phyloP scores from a whole-genome alignment of 2,329 filamentous ascomycete genomes.

The Dendrostoma leiphaemia region DNA sequence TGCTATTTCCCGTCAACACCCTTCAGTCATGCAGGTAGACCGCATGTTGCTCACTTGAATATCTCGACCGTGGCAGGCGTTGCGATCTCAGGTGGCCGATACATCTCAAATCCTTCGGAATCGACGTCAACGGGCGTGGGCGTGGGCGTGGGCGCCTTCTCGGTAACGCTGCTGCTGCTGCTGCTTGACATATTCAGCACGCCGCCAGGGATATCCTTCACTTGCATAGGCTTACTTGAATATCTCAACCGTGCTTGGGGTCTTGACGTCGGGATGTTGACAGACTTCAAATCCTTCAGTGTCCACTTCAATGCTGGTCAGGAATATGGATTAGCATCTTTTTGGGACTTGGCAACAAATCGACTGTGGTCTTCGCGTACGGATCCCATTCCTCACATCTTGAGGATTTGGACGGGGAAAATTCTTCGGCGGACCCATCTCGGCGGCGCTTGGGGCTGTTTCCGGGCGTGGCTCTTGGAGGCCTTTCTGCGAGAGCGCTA shows the following conservation, averaged over 20 bases:
- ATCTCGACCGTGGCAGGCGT: too few species aligned
- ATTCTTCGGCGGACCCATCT: neutral
- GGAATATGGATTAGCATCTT: neutral
- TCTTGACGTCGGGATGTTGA: neutral
- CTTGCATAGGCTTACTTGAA: neutral
- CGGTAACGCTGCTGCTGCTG: constrained; percentile 1
- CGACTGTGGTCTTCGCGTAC: neutral
- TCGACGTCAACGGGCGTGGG: too few species aligned
- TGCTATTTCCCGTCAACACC: too few species aligned
- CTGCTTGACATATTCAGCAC: neutral
- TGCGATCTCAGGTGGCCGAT: too few species aligned
- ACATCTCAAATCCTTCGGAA: too few species aligned
- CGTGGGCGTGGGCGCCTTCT: neutral
- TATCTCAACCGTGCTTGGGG: constrained; percentile 9
- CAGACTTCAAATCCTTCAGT: neutral
- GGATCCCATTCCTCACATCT: neutral
- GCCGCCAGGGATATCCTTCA: neutral
- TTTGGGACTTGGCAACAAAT: too few species aligned
- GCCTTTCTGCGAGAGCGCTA: neutral
- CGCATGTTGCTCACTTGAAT: too few species aligned
- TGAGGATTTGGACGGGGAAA: neutral
- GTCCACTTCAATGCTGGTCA: neutral
- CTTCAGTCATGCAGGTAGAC: too few species aligned
- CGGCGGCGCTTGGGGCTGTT: constrained; percentile 1
- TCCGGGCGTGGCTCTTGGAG: neutral